Base-by-base conservation (phyloP, 352 stramenopile species). In the Globisporangium polare region DNA sequence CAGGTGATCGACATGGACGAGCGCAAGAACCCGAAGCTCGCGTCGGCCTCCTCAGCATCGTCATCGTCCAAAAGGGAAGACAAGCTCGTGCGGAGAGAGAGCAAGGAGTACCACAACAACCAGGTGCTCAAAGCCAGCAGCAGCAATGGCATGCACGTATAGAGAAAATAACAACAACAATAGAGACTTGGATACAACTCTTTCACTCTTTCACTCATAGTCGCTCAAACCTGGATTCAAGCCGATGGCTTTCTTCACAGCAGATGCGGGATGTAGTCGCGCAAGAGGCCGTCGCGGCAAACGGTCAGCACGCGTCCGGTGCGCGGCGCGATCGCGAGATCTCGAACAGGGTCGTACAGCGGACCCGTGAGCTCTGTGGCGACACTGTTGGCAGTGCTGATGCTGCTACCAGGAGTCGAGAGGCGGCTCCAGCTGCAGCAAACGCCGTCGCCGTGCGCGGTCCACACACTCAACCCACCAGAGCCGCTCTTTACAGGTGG, bases 311-410 rank as follows among this genome's bases (percentile, higher is more conserved):
- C 68, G 33, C 71, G 73, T 15, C 75, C 72, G 45, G 72, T 82
- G 18, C 61, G 46, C 8, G 53, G 29, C 2, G 60, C 61, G 20
- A 88, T 31, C 17, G 74, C 65, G 5, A 92, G 56, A n/a, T 69
- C 72, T 20, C 80, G 81, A 12, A 92, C 74, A n/a, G 80, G 69
- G 29, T 92, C 83, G 59, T 85, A 92, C 20, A 78, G 60, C 26
- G 83, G 83, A 20, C 83, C 83, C 0, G 81, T 87, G 6, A 90
- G 70, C 54, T 84, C 71, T 5, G 6, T 39, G 5, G 60, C 31
- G 31, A 20, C 27, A 13, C 33, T 41, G 2, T 20, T 52, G 39
- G 29, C 29, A 35, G 29, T 6, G 33, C 33, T 39, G 33, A 39
- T 4, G 33, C n/a, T 29, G 35, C 13, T 18, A 42, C 12, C 27